Evolutionary conservation across 345 rosid species (phyloP), one percentile per base, ranked within the genome.

Genomic region (Durio zibethinus): DNA sequence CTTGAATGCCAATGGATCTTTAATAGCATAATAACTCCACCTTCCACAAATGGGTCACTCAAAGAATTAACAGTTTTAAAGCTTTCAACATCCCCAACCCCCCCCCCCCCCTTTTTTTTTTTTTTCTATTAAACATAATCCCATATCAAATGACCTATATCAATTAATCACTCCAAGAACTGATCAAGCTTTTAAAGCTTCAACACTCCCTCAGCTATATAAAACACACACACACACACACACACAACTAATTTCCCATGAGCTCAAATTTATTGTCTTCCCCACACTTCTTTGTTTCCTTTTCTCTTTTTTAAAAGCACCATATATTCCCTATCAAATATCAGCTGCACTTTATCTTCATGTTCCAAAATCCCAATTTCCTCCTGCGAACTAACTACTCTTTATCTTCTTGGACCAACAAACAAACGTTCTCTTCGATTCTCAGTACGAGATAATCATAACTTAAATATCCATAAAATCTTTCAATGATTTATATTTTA

Each of bases 1-100:
- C 78, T 83, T 83, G 83, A 85, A 72, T 83, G 83, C 80, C 77
- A 66, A 79, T 77, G 76, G 47, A 77, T 74, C 78, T 77, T 86
- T 81, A 79, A 77, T 76, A 43, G 60, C 61, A 72, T 52, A 76
- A 83, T 84, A 85, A 84, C 87, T 87, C 83, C 88, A 82, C 78
- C 88, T 84, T 85, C 88, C 82, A n/a, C 81, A 73, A 77, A 79
- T 75, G 81, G 85, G 75, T 84, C 90, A 80, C 85, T 84, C 75
- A 50, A 56, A 78, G 54, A 68, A 81, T 77, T 38, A 45, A 36
- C 4, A 36, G 6, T 36, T 36, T 70, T 75, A 42, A 70, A 76
- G 75, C 67, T 53, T 52, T 64, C 78, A 52, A 69, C 76, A 73
- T 53, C 78, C 60, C 35, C n/a, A 73, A 73, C 60, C 78, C 60